Base-by-base conservation (phyloP, 2,329 filamentous ascomycete genomes). In the Chaetomiaceae sp. region DNA sequence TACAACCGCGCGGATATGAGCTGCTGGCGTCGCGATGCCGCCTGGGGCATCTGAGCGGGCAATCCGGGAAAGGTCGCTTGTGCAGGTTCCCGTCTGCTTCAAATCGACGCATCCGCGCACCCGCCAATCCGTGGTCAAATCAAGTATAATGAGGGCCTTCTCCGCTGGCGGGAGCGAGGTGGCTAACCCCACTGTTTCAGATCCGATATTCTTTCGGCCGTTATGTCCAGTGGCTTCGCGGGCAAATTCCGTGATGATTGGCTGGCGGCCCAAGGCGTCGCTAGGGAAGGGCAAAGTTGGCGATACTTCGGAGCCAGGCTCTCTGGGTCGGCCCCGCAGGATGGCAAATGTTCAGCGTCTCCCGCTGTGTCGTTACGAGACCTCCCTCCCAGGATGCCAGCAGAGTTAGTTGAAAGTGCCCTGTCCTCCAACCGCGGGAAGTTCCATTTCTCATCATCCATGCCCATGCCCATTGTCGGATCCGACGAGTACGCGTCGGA, bases 31-130 rank as follows among this genome's bases (percentile, higher is more conserved):
- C 62, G 57, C 54, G 48, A 57, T 56, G 63, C 55, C 57, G 57
- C 58, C 57, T 53, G 44, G 51, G 45, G 25, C 45, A 37, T 50
- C 14, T 55, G 58, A 51, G 32, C 55, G 53, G 55, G 50, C 51
- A 58, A 60, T 61, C 59, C 55, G 60, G 41, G 53, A 49, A 55
- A 59, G 55, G 62, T 68, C 62, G 63, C 69, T 66, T 69, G 70
- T 69, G 71, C 69, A 67, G 62, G 65, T 66, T 68, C 64, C 71
- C 71, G 70, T 67, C 58, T 62, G 62, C 61, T 64, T 63, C 62
- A 65, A 60, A 62, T 58, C 61, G 61, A 64, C 63, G 61, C 63
- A 62, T 49, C 51, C 47, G 55, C 40, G 56, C 60, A 62, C 51
- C 58, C 59, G 56, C 63, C 61, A 61, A 62, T 61, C 59, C 58